A percentile compares a stretch with the other conserved stretches of the same genome.
Conservation (phyloP, 305 asterid genomes). For the Fraxinus ornus region DNA sequence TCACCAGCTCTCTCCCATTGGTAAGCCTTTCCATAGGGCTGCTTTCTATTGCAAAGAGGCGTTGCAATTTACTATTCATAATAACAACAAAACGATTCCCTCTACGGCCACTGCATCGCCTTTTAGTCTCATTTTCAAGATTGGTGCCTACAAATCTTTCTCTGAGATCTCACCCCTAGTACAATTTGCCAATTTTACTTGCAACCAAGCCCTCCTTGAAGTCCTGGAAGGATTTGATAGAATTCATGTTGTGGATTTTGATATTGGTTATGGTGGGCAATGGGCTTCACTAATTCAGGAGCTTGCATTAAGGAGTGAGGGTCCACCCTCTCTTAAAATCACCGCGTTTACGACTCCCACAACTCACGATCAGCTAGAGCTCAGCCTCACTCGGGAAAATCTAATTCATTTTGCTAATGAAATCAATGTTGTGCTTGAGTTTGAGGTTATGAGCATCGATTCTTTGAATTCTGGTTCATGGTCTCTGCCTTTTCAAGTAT, state of each 20-base stretch:
- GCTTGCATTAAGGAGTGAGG: conserved; percentile 35
- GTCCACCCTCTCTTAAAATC: conserved; percentile 36
- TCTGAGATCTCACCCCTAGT: conserved; percentile 49
- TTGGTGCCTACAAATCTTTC: conserved; percentile 48
- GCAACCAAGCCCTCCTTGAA: conserved; percentile 57
- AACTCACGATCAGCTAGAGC: conserved; percentile 45
- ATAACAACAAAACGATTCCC: conserved; percentile 5
- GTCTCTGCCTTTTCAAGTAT: conserved; percentile 20
- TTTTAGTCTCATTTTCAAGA: conserved; percentile 38
- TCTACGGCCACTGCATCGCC: conserved; percentile 24
- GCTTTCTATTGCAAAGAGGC: conserved; percentile 64
- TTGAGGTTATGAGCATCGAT: conserved; percentile 38
- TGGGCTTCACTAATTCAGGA: conserved; percentile 71
- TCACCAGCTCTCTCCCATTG: conserved; percentile 54
- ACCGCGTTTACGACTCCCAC: conserved; percentile 45
- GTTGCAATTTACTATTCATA: conserved; percentile 36
- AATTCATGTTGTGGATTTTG: conserved; percentile 55
- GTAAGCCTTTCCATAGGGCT: conserved; percentile 55
- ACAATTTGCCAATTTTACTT: conserved; percentile 48
- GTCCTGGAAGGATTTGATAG: conserved; percentile 36
- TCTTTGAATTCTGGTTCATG: conserved; percentile 35
- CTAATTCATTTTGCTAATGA: conserved; percentile 51
- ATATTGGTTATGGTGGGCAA: conserved; percentile 58
- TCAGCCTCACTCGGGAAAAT: conserved; percentile 46
- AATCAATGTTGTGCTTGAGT: conserved; percentile 37